Evolutionary conservation across 2,329 filamentous ascomycete genomes (phyloP), one percentile per base, ranked within the genome.

Genomic region (Teratosphaeria destructans): DNA sequence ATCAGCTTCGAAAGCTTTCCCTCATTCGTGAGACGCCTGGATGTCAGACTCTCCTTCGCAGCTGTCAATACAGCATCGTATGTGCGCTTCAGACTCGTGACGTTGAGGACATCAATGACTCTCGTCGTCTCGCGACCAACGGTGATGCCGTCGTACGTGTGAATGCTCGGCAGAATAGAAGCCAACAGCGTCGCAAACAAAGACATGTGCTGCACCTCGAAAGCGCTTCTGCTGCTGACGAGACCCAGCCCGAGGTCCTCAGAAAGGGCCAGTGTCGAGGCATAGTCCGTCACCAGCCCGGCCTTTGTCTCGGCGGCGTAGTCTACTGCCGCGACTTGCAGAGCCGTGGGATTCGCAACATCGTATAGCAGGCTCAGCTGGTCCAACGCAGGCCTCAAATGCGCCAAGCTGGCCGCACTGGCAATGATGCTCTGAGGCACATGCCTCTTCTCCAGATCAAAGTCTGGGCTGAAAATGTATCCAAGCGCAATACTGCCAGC

Each of bases 391-490:
- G 86, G 79, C 52, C 91, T 88, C 70, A 99, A 82, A 71, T 88
- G 87, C 61, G 85, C 84, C 65, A 99, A 79, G 65, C 87, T 93
- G 54, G 89, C 85, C 0, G 91, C 92, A 2, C 91, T 90, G 10
- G 91, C 93, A 64, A 99, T 77, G 64, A 99, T 85, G 16, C 90
- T 86, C 81, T 99, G 94, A 2, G 94, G 93, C 60, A 96, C 86
- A 72, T 94, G 86, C 66, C 92, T 86, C 81, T 94, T 96, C 78
- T 83, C 85, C 69, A 96, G 76, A 73, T 97, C 92, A 70, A 96
- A 96, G 76, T 99, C 94, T 70, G 90, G 90, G 62, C 92, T 96
- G 81, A 97, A 99, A 73, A 97, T 89, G 77, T 99, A 99, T 60
- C 94, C 94, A 55, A 99, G 82, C 26, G 94, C 91, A 71, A 97